Conservation (phyloP, 192 early-diverging fungal species). For the Linnemannia exigua region DNA sequence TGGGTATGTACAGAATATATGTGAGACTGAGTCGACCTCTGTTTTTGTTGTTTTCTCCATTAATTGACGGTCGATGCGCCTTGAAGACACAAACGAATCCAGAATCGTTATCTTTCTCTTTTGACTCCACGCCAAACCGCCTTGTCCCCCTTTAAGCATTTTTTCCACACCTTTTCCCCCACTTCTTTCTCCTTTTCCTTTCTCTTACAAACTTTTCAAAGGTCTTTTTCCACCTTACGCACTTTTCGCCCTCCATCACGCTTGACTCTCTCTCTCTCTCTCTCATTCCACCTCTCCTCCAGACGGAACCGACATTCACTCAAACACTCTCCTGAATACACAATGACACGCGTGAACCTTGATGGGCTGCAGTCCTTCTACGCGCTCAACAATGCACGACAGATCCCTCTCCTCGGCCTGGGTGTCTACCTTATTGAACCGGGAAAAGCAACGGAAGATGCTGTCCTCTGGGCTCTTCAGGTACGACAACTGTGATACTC, state of each 20-base stretch:
- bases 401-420: conserved; percentile 53
- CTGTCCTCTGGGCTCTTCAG: conserved; percentile 61
- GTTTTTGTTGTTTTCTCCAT: background rate
- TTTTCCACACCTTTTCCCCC: background rate
- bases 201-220: background rate
- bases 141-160: background rate
- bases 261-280: background rate
- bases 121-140: background rate
- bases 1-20: too few relatives aligned
- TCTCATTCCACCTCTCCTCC: background rate
- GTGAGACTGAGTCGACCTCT: background rate
- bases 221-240: background rate
- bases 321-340: background rate
- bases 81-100: background rate
- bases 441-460: conserved; percentile 53
- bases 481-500: conserved; percentile 12
- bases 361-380: conserved; percentile 40
- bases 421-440: conserved; percentile 60
- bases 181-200: background rate
- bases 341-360: conserved; percentile 33
- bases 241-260: background rate
- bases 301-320: background rate
- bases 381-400: conserved; percentile 30
- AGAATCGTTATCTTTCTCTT: background rate
- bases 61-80: background rate